A percentile compares a stretch with the other conserved stretches of the same genome.
Conservation (phyloP, 257 asterid species). For the Lycium barbarum region DNA sequence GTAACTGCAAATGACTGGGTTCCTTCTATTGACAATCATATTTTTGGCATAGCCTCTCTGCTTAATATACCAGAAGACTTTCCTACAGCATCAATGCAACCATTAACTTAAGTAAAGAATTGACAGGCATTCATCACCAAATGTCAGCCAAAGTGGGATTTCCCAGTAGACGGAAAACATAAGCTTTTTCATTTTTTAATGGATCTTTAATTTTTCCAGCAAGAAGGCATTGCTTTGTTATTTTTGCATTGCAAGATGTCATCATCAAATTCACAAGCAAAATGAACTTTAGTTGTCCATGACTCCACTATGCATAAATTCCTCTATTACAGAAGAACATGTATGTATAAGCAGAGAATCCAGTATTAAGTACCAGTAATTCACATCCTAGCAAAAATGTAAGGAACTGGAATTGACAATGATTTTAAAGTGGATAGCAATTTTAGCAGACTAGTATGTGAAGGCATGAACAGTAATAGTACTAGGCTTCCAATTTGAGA, state of each 20-base stretch:
- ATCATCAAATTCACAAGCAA: constrained; percentile 23
- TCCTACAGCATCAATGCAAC: too few relatives aligned
- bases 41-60: neutral
- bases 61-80: neutral
- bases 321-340: neutral
- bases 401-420: neutral
- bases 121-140: too few relatives aligned
- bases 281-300: neutral
- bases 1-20: neutral
- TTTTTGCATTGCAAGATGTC: neutral
- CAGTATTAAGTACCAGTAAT: constrained; percentile 18
- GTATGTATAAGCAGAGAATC: neutral
- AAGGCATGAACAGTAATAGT: neutral
- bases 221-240: neutral
- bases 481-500: neutral
- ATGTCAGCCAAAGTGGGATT: too few relatives aligned
- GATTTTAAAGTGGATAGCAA: neutral
- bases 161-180: neutral
- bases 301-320: neutral
- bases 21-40: neutral
- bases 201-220: neutral
- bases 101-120: too few relatives aligned
- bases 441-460: neutral
- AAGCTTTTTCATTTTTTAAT: neutral
- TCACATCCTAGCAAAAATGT: constrained; percentile 7